Evolutionary conservation across 371 early-diverging fungal genomes (phyloP).

Genomic region (Batkoa obscura): DNA sequence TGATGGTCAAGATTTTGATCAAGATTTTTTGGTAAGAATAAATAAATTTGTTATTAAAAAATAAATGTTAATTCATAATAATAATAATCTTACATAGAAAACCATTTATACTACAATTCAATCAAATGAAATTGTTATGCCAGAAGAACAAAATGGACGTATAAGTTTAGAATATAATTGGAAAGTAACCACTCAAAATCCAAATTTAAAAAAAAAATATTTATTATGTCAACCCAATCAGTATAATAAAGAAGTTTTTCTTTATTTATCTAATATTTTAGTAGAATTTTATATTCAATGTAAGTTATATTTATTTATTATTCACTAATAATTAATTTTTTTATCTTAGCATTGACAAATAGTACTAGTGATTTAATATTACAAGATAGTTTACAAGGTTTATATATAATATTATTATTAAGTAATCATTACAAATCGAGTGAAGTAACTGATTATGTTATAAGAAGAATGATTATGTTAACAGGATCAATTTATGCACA

Average conservation of each 20-base stretch:
- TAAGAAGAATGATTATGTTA: not conserved
- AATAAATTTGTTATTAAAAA: not conserved
- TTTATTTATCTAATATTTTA: not conserved
- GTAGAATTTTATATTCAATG: not conserved
- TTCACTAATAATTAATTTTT: not conserved
- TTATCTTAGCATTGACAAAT: not conserved
- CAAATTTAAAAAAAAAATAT: slow-evolving; percentile 9
- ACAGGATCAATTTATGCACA: not conserved
- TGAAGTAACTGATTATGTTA: not conserved
- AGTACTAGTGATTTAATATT: not conserved
- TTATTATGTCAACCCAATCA: not conserved
- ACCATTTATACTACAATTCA: slow-evolving; percentile 60
- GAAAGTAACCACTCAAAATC: slow-evolving; percentile 58
- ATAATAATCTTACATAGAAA: slow-evolving; percentile 7
- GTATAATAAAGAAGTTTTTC: not conserved
- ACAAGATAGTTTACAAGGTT: not conserved
- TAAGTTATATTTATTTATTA: no score
- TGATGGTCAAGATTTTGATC: slow-evolving; percentile 41
- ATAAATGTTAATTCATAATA: not conserved
- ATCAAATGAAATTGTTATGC: slow-evolving; percentile 65
- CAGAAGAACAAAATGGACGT: slow-evolving; percentile 80
- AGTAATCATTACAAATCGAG: not conserved
- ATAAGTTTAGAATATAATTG: slow-evolving; percentile 89
- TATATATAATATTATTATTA: not conserved
- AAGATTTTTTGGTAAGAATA: slow-evolving; percentile 38